These are phyloP conservation scores for Phytophthora pisi DNA, from an alignment of 352 stramenopile genomes.

Conservation along the genomic window DNA sequence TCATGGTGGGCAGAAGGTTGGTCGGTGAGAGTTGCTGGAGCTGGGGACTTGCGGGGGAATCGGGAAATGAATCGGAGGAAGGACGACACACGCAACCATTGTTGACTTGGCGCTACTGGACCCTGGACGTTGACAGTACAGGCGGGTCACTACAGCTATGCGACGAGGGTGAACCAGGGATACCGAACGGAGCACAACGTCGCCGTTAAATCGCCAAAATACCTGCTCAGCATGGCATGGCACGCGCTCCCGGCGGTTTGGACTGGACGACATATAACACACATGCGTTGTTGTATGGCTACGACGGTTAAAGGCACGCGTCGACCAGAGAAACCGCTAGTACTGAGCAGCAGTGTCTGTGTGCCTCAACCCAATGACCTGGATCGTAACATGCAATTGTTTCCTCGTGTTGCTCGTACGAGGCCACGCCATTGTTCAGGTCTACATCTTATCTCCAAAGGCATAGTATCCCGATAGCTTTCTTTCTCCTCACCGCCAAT, in stretches of 20 bases:
- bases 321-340: background rate
- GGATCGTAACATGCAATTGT: background rate
- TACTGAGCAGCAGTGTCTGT: background rate
- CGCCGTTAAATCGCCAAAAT: background rate
- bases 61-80: background rate
- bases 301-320: background rate
- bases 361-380: background rate
- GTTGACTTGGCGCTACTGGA: background rate
- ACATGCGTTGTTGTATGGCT: background rate
- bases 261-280: background rate
- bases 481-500: too few species aligned
- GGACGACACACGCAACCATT: background rate
- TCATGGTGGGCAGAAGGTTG: background rate
- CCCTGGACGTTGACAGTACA: background rate
- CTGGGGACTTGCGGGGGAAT: background rate
- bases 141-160: background rate
- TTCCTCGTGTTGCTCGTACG: too few species aligned
- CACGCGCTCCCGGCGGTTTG: background rate
- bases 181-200: background rate
- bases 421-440: background rate
- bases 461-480: background rate
- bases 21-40: background rate
- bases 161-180: background rate
- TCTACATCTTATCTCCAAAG: background rate
- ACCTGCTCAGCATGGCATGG: background rate